Conservation (phyloP, 1,284 basidiomycete genomes). For the Ustilago loliicola region DNA sequence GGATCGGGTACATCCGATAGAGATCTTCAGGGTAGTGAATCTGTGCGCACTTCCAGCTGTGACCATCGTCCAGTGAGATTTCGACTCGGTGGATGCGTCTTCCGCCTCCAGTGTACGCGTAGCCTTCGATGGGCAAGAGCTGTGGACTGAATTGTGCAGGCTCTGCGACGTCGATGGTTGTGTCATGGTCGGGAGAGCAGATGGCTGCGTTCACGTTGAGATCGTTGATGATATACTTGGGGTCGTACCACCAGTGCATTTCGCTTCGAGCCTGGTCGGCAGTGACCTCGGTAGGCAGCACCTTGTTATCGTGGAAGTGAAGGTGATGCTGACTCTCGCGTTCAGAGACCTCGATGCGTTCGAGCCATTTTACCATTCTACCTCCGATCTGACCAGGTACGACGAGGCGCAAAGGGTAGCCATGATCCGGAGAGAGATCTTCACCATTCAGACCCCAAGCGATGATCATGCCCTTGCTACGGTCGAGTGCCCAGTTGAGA, state of each 20-base stretch:
- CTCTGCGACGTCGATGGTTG: conserved; percentile 71
- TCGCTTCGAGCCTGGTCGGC: conserved; percentile 76
- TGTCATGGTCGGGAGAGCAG: conserved; percentile 76
- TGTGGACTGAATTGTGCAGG: conserved; percentile 7
- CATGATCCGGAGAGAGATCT: conserved; percentile 76
- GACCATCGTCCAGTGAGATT: conserved; percentile 76
- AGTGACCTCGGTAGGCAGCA: conserved; percentile 76
- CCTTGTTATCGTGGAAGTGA: conserved; percentile 76
- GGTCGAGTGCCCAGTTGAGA: conserved; percentile 74
- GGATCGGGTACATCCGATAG: conserved; percentile 72
- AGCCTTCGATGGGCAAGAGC: conserved; percentile 72
- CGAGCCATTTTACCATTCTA: conserved; percentile 75
- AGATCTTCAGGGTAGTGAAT: conserved; percentile 76
- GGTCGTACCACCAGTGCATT: conserved; percentile 78
- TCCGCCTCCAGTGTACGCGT: conserved; percentile 80
- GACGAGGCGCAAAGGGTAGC: conserved; percentile 77
- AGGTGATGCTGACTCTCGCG: conserved; percentile 75
- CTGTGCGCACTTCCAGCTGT: conserved; percentile 74
- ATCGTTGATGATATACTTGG: conserved; percentile 75
- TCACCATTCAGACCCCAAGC: conserved; percentile 77
- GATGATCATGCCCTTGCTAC: conserved; percentile 76
- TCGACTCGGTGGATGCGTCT: conserved; percentile 77
- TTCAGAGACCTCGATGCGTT: conserved; percentile 75
- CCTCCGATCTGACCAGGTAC: conserved; percentile 80
- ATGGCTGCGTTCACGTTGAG: conserved; percentile 78